Conservation (phyloP, 208 protist genomes). For the Leishmania tropica region DNA sequence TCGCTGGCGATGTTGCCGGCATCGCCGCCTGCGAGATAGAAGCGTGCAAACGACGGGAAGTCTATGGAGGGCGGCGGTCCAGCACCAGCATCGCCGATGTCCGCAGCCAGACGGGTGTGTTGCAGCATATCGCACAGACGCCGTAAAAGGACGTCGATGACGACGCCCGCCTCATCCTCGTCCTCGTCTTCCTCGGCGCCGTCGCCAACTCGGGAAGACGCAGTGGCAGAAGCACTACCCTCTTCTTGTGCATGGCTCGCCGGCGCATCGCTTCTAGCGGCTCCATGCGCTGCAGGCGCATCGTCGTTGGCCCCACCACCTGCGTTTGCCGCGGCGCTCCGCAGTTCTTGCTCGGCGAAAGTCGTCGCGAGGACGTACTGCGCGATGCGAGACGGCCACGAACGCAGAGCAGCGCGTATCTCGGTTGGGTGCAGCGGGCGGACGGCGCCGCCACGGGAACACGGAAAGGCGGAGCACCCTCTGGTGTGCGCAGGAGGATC, state of each 20-base stretch:
- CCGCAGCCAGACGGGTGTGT: slow-evolving; percentile 10
- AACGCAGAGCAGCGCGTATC: slow-evolving; percentile 15
- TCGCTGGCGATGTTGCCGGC: not conserved
- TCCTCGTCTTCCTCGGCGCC: not conserved
- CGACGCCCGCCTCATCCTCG: not conserved
- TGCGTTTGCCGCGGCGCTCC: not conserved
- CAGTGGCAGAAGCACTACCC: not conserved
- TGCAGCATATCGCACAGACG: slow-evolving; percentile 16
- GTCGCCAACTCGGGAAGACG: not conserved
- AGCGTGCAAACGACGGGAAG: slow-evolving; percentile 34
- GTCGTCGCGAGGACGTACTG: slow-evolving; percentile 22
- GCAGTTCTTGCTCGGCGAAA: slow-evolving; percentile 5
- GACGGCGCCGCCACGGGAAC: slow-evolving; percentile 9
- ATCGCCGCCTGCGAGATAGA: slow-evolving; percentile 17
- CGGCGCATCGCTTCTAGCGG: not conserved
- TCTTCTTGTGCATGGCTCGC: not conserved
- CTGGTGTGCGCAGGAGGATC: too few relatives aligned
- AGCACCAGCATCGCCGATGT: not conserved
- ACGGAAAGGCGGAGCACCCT: not conserved
- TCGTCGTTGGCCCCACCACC: not conserved
- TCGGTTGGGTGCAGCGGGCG: slow-evolving; percentile 13
- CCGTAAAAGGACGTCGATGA: slow-evolving; percentile 3
- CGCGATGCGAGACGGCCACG: slow-evolving; percentile 33
- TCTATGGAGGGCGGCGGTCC: not conserved
- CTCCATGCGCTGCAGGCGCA: not conserved